A percentile compares a stretch with the other conserved stretches of the same genome.
Conservation (phyloP, 2,329 filamentous ascomycete species). For the Iodosphaeria phyllophila region DNA sequence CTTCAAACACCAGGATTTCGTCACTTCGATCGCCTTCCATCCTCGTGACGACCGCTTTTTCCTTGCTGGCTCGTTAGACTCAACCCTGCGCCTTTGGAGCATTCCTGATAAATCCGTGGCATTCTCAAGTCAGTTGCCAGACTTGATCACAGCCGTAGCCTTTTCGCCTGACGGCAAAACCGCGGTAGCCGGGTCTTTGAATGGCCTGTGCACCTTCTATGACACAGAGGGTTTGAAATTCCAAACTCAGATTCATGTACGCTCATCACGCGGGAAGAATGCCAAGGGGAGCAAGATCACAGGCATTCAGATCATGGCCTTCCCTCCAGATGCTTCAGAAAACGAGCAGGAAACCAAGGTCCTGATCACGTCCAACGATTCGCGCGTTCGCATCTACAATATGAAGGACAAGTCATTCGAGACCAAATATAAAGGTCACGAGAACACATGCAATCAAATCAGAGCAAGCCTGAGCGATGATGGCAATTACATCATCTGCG, state of each 20-base stretch:
- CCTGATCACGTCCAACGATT: slow-evolving; percentile 88
- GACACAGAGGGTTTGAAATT: slow-evolving; percentile 80
- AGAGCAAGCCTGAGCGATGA: slow-evolving; percentile 79
- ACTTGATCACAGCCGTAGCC: slow-evolving; percentile 84
- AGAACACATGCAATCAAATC: slow-evolving; percentile 82
- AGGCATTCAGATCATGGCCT: slow-evolving; percentile 59
- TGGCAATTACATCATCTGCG: slow-evolving; percentile 70
- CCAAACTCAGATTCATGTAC: slow-evolving; percentile 77
- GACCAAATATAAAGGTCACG: slow-evolving; percentile 78
- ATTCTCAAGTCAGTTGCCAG: slow-evolving; percentile 56
- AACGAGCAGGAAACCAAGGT: slow-evolving; percentile 76
- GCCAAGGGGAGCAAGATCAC: slow-evolving; percentile 96
- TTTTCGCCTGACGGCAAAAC: slow-evolving; percentile 87
- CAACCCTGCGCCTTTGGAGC: slow-evolving; percentile 79
- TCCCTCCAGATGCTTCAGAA: slow-evolving; percentile 38
- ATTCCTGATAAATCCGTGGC: slow-evolving; percentile 93
- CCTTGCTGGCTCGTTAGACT: slow-evolving; percentile 79
- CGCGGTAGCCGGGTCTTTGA: slow-evolving; percentile 74
- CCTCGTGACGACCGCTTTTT: slow-evolving; percentile 94
- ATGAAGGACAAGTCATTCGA: slow-evolving; percentile 70
- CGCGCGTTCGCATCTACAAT: slow-evolving; percentile 76
- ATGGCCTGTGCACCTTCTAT: slow-evolving; percentile 75
- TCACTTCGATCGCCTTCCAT: slow-evolving; percentile 88
- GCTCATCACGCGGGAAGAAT: slow-evolving; percentile 80
- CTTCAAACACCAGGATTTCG: slow-evolving; percentile 89